Conservation (phyloP, 2,329 filamentous ascomycete species). For the Colletotrichum acutatum region DNA sequence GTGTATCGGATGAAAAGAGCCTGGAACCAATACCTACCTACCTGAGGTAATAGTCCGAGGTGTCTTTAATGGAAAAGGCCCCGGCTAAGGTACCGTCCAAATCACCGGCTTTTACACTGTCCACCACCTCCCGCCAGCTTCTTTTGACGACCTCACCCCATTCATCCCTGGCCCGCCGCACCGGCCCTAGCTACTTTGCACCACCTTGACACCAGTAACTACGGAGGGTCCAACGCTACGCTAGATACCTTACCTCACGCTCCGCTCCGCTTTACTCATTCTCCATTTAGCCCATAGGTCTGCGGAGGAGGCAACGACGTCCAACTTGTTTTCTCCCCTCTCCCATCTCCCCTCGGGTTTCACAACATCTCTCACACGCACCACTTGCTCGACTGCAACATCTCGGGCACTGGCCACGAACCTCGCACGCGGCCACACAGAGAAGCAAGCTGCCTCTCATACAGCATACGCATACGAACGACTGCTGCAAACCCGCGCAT, state of each 20-base stretch:
- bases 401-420: conserved; percentile 24
- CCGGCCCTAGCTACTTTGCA: not conserved
- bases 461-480: conserved; percentile 11
- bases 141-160: conserved; percentile 1
- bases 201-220: not conserved
- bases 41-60: no score
- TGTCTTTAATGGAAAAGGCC: no score
- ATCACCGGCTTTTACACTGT: not conserved
- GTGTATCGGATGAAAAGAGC: no score
- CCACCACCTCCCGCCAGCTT: not conserved
- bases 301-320: conserved; percentile 28
- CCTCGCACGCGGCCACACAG: conserved; percentile 14
- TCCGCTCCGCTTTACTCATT: conserved; percentile 23
- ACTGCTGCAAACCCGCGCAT: conserved; percentile 21
- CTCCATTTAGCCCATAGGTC: conserved; percentile 3
- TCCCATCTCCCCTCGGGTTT: conserved; percentile 9
- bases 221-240: not conserved
- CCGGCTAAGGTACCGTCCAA: not conserved
- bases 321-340: conserved; percentile 26
- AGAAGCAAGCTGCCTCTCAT: not conserved
- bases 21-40: no score
- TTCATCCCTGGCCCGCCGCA: not conserved
- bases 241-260: conserved; percentile 2
- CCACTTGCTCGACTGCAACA: conserved; percentile 23
- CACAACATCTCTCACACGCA: conserved; percentile 18